These are phyloP conservation scores for Zasmidium cellare DNA, from an alignment of 2,329 filamentous ascomycete genomes.

Conservation along the genomic window DNA sequence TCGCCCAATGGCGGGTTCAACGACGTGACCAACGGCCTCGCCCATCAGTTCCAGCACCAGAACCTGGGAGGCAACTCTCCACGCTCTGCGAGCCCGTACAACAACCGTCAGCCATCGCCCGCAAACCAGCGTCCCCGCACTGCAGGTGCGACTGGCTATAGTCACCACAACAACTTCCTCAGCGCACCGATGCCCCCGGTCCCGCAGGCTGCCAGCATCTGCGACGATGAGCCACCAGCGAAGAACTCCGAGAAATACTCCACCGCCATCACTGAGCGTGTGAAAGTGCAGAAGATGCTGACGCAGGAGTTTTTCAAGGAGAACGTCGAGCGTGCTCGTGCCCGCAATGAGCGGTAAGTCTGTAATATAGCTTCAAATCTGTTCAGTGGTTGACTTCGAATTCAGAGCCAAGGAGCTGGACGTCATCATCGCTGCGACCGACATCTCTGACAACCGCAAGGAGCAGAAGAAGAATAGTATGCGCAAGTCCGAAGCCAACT, in stretches of 20 bases:
- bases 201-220: slow-evolving; percentile 37
- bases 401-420: slow-evolving; percentile 87
- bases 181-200: slow-evolving; percentile 62
- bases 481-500: slow-evolving; percentile 85
- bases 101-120: slow-evolving; percentile 66
- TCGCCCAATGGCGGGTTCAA: slow-evolving; percentile 63
- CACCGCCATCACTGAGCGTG: slow-evolving; percentile 76
- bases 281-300: slow-evolving; percentile 64
- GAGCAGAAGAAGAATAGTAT: slow-evolving; percentile 82
- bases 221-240: slow-evolving; percentile 71
- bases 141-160: slow-evolving; percentile 65
- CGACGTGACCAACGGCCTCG: slow-evolving; percentile 85
- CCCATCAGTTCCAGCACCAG: slow-evolving; percentile 96
- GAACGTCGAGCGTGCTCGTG: slow-evolving; percentile 91
- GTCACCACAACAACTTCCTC: slow-evolving; percentile 65
- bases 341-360: slow-evolving; percentile 90
- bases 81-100: slow-evolving; percentile 67
- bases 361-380: background rate
- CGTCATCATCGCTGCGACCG: slow-evolving; percentile 75
- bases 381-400: background rate
- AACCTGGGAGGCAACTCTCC: slow-evolving; percentile 72
- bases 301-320: slow-evolving; percentile 91
- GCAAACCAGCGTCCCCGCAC: slow-evolving; percentile 76
- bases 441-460: slow-evolving; percentile 72
- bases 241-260: slow-evolving; percentile 82